phyloP scores from a whole-genome alignment of 139 green algal species.

The Monoraphidium neglectum region DNA sequence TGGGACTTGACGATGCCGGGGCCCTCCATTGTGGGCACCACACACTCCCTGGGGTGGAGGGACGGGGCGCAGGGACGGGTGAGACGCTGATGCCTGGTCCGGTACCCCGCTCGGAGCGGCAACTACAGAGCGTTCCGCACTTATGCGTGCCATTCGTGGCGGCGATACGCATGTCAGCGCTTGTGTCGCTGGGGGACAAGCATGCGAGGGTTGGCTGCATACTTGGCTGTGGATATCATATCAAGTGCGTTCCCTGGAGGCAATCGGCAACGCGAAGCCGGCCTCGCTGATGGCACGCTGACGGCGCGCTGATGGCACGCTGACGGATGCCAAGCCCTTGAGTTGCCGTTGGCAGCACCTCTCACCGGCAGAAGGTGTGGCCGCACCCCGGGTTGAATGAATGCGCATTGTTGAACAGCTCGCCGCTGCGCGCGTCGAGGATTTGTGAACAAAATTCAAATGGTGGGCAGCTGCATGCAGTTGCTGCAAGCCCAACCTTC shows the following conservation, averaged over 20 bases:
- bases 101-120: too few relatives aligned
- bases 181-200: too few relatives aligned
- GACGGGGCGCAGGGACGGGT: background rate
- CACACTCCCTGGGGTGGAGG: slow-evolving; percentile 43
- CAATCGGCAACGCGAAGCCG: background rate
- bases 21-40: slow-evolving; percentile 58
- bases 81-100: too few relatives aligned
- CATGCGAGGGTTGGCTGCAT: too few relatives aligned
- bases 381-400: slow-evolving; percentile 49
- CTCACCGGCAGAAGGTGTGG: slow-evolving; percentile 65
- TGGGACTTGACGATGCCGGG: slow-evolving; percentile 61
- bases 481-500: too few relatives aligned
- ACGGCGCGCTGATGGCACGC: background rate
- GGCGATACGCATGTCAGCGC: too few relatives aligned
- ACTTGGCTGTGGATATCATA: too few relatives aligned
- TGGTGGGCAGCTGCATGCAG: background rate
- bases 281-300: background rate
- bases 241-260: too few relatives aligned
- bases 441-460: background rate
- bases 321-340: too few relatives aligned
- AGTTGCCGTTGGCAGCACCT: background rate
- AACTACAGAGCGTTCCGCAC: too few relatives aligned
- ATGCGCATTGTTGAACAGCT: slow-evolving; percentile 40
- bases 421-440: slow-evolving; percentile 24
- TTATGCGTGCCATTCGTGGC: too few relatives aligned